phyloP scores from a whole-genome alignment of 306 rosid species.

The Medicago truncatula region DNA sequence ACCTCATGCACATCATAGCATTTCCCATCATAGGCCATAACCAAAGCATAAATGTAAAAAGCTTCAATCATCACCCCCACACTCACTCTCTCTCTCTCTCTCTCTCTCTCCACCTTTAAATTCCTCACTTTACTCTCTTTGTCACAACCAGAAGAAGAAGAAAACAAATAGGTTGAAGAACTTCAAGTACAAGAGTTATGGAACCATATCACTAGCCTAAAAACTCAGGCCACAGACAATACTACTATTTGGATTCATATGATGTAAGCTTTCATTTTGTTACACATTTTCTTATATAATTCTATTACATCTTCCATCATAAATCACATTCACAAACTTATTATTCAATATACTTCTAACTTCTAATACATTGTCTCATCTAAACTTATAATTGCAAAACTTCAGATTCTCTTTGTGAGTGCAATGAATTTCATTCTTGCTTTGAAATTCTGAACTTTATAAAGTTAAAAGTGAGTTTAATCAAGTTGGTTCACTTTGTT shows the following conservation, averaged over 20 bases:
- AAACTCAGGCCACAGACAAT: too few species aligned
- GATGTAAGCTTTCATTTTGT: neutral
- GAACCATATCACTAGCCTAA: neutral
- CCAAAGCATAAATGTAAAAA: constrained; percentile 35
- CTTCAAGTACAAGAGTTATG: neutral
- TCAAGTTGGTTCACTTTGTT: constrained; percentile 43
- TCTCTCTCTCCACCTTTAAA: constrained; percentile 41
- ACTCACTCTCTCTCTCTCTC: constrained; percentile 17
- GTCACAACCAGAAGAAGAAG: constrained; percentile 26
- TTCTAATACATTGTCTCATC: neutral
- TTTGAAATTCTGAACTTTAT: constrained; percentile 31
- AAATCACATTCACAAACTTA: constrained; percentile 1
- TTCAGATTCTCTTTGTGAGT: constrained; percentile 5
- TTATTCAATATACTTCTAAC: neutral
- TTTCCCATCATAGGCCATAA: constrained; percentile 36
- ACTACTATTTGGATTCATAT: neutral
- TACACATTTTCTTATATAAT: neutral
- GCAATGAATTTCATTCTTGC: constrained; percentile 9
- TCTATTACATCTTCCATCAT: neutral
- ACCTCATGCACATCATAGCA: constrained; percentile 40
- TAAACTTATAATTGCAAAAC: neutral
- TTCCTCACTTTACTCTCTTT: constrained; percentile 42
- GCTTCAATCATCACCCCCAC: constrained; percentile 18
- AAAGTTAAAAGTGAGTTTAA: constrained; percentile 40
- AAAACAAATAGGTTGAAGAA: neutral